Conservation (phyloP, 768 basidiomycete species). For the Pleurotus eryngii region DNA sequence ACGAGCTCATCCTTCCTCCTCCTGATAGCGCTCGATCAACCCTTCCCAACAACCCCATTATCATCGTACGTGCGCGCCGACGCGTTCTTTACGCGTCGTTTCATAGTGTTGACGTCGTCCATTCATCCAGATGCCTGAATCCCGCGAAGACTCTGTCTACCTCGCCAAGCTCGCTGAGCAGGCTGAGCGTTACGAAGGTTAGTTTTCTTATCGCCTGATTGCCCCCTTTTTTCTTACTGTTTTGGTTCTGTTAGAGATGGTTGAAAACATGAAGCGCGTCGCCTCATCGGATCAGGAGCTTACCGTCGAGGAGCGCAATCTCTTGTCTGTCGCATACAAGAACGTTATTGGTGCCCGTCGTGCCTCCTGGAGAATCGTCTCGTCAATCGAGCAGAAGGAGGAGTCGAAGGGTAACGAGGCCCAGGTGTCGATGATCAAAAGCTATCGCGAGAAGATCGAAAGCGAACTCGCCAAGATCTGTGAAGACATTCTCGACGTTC, state of each 20-base stretch:
- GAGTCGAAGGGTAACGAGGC: constrained; percentile 41
- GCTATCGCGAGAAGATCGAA: constrained; percentile 74
- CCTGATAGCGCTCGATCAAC: constrained; percentile 15
- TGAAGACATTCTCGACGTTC: constrained; percentile 70
- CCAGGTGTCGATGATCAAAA: constrained; percentile 65
- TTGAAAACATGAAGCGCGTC: constrained; percentile 99
- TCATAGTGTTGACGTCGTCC: constrained; percentile 2
- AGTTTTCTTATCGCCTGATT: constrained; percentile 16
- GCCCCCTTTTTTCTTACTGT: constrained; percentile 12
- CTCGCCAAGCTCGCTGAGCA: constrained; percentile 99
- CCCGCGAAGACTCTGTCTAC: constrained; percentile 97
- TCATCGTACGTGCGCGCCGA: constrained; percentile 30
- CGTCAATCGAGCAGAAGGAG: constrained; percentile 71
- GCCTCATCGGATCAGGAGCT: constrained; percentile 97
- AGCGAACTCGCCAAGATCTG: constrained; percentile 73
- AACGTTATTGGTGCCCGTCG: constrained; percentile 82
- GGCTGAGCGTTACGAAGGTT: constrained; percentile 98
- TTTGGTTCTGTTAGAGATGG: constrained; percentile 68
- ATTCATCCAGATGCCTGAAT: constrained; percentile 64
- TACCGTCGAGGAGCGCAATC: constrained; percentile 95
- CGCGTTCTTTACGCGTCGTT: constrained; percentile 25
- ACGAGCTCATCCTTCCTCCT: constrained; percentile 30
- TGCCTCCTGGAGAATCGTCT: constrained; percentile 81
- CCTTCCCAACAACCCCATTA: constrained; percentile 25
- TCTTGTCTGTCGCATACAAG: constrained; percentile 89